These are phyloP conservation scores for Neopestalotiopsis rosae DNA, from an alignment of 2,329 filamentous ascomycete genomes.

Conservation along the genomic window DNA sequence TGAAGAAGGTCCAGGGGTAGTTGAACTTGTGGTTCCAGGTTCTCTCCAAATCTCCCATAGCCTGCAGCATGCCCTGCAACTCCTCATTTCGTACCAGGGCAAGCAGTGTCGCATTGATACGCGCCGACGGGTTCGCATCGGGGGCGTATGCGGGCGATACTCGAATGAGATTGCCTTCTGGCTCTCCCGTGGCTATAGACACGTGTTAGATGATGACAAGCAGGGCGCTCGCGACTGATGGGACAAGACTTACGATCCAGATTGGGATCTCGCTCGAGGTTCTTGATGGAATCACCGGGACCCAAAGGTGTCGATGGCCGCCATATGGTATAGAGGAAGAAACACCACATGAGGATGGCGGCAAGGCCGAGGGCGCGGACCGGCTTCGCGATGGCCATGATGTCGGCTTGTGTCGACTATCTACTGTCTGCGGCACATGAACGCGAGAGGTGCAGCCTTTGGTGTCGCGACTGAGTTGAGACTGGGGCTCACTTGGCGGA, in stretches of 20 bases:
- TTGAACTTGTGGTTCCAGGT: slow-evolving; percentile 99
- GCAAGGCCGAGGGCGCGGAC: slow-evolving; percentile 79
- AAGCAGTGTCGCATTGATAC: slow-evolving; percentile 92
- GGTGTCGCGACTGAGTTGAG: slow-evolving; percentile 1
- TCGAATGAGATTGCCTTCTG: slow-evolving; percentile 75
- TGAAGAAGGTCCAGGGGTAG: slow-evolving; percentile 99
- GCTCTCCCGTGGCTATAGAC: slow-evolving; percentile 77
- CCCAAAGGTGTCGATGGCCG: slow-evolving; percentile 51
- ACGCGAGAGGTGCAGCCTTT: not conserved
- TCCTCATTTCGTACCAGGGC: slow-evolving; percentile 93
- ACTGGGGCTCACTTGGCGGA: not conserved
- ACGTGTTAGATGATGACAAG: slow-evolving; percentile 18
- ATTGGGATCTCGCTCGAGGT: slow-evolving; percentile 76
- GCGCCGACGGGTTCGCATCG: slow-evolving; percentile 74
- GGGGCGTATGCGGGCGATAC: slow-evolving; percentile 79
- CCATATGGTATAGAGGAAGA: slow-evolving; percentile 79
- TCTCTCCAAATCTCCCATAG: slow-evolving; percentile 89
- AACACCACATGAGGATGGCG: slow-evolving; percentile 75
- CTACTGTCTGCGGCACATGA: slow-evolving; percentile 6
- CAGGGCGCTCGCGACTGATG: not conserved
- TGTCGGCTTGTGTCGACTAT: slow-evolving; percentile 31
- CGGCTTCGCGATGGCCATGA: slow-evolving; percentile 85
- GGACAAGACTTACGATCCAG: slow-evolving; percentile 71
- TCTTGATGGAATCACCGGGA: slow-evolving; percentile 46
- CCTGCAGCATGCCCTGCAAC: slow-evolving; percentile 79